phyloP scores from a whole-genome alignment of 2,329 filamentous ascomycete species.

The Plenodomus tracheiphilus region DNA sequence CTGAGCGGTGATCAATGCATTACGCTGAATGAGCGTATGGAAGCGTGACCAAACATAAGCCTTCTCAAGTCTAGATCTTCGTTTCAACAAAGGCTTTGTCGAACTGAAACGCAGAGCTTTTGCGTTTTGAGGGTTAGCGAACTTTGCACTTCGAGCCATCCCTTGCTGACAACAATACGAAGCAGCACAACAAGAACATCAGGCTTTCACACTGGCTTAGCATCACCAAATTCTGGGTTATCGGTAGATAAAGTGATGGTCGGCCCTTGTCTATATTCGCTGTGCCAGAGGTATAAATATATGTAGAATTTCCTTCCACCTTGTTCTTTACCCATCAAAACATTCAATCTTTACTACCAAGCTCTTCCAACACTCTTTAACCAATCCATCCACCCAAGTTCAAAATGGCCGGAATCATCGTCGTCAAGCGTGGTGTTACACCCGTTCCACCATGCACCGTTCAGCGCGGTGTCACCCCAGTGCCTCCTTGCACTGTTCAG shows the following conservation, averaged over 20 bases:
- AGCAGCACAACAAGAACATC: constrained; percentile 16
- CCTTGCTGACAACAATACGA: constrained; percentile 21
- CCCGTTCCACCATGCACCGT: constrained; percentile 9
- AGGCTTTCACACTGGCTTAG: neutral
- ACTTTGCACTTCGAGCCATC: neutral
- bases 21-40: too few species aligned
- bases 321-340: constrained; percentile 13
- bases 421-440: neutral
- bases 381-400: constrained; percentile 11
- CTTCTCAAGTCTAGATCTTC: neutral
- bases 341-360: constrained; percentile 22
- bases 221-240: neutral
- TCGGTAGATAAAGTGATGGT: neutral
- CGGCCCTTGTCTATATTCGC: neutral
- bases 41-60: too few species aligned
- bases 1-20: too few species aligned
- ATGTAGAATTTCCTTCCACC: neutral
- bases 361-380: constrained; percentile 12
- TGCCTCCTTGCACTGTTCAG: constrained; percentile 11
- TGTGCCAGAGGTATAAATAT: constrained; percentile 16
- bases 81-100: neutral
- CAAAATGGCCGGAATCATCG: constrained; percentile 16
- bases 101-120: neutral
- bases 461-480: neutral
- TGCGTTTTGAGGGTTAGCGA: neutral